These are phyloP conservation scores for Cutaneotrichosporon mucoides DNA, from an alignment of 1,284 basidiomycete species.

Conservation along the genomic window DNA sequence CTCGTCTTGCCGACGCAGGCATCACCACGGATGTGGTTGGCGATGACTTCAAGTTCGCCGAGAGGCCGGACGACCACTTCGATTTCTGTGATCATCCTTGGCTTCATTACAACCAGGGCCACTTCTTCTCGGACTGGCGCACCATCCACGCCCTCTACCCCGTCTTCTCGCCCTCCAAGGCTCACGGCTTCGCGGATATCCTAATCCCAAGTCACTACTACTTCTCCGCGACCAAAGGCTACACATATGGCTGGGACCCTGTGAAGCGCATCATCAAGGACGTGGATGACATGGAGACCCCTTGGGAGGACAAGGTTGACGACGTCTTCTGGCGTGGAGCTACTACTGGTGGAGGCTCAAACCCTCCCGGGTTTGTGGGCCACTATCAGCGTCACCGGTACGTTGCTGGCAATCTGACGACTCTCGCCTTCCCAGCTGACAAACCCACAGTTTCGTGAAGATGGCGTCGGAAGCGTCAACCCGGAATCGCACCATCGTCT, in stretches of 20 bases:
- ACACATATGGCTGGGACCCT: constrained; percentile 86
- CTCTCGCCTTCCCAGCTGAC: too few relatives aligned
- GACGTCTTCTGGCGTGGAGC: constrained; percentile 66
- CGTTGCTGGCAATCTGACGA: constrained; percentile 17
- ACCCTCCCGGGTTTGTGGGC: constrained; percentile 73
- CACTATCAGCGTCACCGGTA: constrained; percentile 85
- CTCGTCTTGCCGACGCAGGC: constrained; percentile 48
- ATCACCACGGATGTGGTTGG: constrained; percentile 48
- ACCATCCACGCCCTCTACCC: constrained; percentile 80
- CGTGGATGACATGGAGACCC: constrained; percentile 73
- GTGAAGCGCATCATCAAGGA: constrained; percentile 64
- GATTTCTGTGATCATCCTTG: constrained; percentile 79
- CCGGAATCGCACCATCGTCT: constrained; percentile 65
- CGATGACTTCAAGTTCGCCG: constrained; percentile 61
- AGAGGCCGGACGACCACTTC: constrained; percentile 59
- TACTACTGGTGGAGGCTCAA: constrained; percentile 84
- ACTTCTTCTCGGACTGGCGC: constrained; percentile 93
- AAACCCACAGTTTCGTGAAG: constrained; percentile 61
- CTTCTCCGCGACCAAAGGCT: constrained; percentile 71
- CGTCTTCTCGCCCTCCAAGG: constrained; percentile 83
- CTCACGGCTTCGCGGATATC: constrained; percentile 78
- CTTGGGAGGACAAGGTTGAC: constrained; percentile 57
- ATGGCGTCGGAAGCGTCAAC: constrained; percentile 64
- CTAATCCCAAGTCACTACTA: constrained; percentile 92
- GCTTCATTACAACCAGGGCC: constrained; percentile 79